Percentiles rank a stretch among this genome's conserved stretches.
phyloP scores from a whole-genome alignment of 1,139 yeast genomes.

The Candida anutae region DNA sequence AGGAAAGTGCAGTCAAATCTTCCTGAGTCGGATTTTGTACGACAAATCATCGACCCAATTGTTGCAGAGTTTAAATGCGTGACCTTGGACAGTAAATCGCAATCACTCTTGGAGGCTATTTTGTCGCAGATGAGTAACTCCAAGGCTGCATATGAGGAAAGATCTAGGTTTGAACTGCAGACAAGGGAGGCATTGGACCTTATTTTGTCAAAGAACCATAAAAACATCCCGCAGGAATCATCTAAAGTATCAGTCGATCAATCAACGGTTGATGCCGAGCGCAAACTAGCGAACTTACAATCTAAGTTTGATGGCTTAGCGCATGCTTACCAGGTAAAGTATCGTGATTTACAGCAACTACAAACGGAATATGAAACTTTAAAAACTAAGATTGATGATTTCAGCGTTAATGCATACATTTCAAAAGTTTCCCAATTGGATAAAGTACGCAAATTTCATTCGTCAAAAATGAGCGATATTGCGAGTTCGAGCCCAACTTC shows the following conservation, averaged over 20 bases:
- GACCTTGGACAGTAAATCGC: conserved; percentile 15
- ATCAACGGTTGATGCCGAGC: conserved; percentile 4
- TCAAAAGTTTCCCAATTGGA: conserved; percentile 9
- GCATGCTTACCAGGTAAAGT: conserved; percentile 20
- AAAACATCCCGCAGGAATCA: too few species aligned
- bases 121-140: conserved; percentile 3
- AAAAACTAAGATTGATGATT: conserved; percentile 7
- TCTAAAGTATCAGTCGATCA: too few species aligned
- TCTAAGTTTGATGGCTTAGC: conserved; percentile 16
- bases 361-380: conserved; percentile 19
- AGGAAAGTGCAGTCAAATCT: conserved; percentile 3
- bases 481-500: conserved; percentile 6
- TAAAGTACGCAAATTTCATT: conserved; percentile 25
- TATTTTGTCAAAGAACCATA: neutral
- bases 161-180: too few species aligned
- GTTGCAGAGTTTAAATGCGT: conserved; percentile 18
- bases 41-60: conserved; percentile 19
- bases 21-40: conserved; percentile 12
- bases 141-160: neutral
- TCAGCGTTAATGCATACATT: conserved; percentile 4
- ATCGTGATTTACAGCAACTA: conserved; percentile 14
- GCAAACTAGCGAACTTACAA: conserved; percentile 8
- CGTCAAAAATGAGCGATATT: conserved; percentile 16
- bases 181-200: too few species aligned
- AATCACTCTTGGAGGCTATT: conserved; percentile 13